phyloP scores from a whole-genome alignment of 2,329 filamentous ascomycete genomes.

The Sporothrix curviconia region DNA sequence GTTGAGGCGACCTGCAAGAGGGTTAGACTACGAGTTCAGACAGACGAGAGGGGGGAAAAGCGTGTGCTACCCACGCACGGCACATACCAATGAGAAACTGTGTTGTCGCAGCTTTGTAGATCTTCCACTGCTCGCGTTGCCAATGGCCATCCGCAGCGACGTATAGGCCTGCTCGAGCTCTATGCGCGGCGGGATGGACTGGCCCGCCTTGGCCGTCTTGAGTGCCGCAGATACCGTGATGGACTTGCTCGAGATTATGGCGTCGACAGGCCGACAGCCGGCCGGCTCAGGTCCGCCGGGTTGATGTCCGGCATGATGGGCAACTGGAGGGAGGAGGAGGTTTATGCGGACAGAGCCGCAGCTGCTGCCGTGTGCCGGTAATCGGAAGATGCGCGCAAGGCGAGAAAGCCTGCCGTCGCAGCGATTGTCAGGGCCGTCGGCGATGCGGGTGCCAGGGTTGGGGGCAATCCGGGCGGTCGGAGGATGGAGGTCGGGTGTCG shows the following conservation, averaged over 20 bases:
- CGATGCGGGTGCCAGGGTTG: conserved; percentile 2
- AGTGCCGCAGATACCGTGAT: conserved; percentile 46
- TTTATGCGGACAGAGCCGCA: not conserved
- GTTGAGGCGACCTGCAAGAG: conserved; percentile 50
- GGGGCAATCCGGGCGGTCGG: conserved; percentile 23
- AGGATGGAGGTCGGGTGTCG: not conserved
- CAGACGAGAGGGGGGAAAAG: not conserved
- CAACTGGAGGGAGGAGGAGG: too few relatives aligned
- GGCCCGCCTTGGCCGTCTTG: conserved; percentile 53
- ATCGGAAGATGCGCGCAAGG: not conserved
- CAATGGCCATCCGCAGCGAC: conserved; percentile 53
- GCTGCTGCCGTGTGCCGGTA: not conserved
- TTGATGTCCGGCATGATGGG: conserved; percentile 60
- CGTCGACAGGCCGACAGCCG: conserved; percentile 50
- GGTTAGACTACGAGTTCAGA: not conserved
- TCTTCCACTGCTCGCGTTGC: conserved; percentile 55
- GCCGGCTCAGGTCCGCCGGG: conserved; percentile 61
- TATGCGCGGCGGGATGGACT: conserved; percentile 59
- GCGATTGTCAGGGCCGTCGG: not conserved
- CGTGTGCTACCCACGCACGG: not conserved
- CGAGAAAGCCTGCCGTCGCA: not conserved
- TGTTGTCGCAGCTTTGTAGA: conserved; percentile 57
- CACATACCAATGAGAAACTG: conserved; percentile 56
- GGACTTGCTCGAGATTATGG: conserved; percentile 51
- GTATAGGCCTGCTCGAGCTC: conserved; percentile 61